A percentile compares a stretch with the other conserved stretches of the same genome.
Conservation (phyloP, 441 rosid genomes). For the Isatis lusitanica region DNA sequence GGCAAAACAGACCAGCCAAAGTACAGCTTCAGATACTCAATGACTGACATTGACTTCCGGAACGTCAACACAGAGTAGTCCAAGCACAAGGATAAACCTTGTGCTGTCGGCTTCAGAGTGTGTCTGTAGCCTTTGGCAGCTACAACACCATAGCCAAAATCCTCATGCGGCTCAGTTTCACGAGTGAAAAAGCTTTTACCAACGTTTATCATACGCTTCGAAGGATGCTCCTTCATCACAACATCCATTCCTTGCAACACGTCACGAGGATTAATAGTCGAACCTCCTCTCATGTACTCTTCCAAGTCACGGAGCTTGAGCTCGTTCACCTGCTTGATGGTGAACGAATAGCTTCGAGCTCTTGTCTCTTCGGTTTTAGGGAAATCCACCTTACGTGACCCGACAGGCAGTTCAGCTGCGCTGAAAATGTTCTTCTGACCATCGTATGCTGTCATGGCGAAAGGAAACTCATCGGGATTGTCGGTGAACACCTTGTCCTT, state of each 20-base stretch:
- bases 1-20: conserved; percentile 36
- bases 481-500: conserved; percentile 57
- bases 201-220: conserved; percentile 58
- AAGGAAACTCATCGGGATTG: conserved; percentile 50
- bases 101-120: conserved; percentile 67
- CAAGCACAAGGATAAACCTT: conserved; percentile 70
- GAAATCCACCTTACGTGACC: conserved; percentile 50
- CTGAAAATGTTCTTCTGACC: conserved; percentile 90
- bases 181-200: conserved; percentile 59
- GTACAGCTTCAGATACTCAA: conserved; percentile 52
- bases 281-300: conserved; percentile 53
- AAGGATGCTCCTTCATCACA: conserved; percentile 89
- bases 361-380: conserved; percentile 46
- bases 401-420: conserved; percentile 55
- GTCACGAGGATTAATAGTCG: conserved; percentile 56
- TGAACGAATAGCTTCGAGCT: conserved; percentile 37
- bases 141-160: conserved; percentile 56
- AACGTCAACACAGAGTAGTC: conserved; percentile 84
- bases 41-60: conserved; percentile 54
- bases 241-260: conserved; percentile 86
- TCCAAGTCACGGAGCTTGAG: conserved; percentile 57
- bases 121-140: conserved; percentile 65
- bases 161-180: conserved; percentile 28
- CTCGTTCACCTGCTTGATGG: conserved; percentile 63
- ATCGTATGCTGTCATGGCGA: conserved; percentile 75